Conservation (phyloP, 1,284 basidiomycete species). For the Athelia sp. region DNA sequence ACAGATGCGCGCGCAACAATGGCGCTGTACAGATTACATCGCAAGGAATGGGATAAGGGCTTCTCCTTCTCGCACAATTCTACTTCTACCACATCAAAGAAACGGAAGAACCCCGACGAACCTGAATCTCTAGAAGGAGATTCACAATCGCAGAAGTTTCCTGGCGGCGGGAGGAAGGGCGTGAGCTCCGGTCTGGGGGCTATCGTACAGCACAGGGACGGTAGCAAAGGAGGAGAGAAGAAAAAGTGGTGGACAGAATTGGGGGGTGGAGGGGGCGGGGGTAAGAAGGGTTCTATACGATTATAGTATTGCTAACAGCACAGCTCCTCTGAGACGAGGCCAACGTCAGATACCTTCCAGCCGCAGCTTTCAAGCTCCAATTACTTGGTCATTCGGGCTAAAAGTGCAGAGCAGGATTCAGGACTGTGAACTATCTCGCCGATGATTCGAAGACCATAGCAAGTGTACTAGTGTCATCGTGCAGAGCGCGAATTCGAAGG, state of each 20-base stretch:
- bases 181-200: conserved; percentile 72
- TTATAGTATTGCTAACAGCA: too few relatives aligned
- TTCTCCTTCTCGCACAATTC: conserved; percentile 9
- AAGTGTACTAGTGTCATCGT: too few relatives aligned
- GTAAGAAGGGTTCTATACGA: neutral
- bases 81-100: conserved; percentile 6
- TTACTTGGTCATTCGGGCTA: too few relatives aligned
- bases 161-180: conserved; percentile 59
- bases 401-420: too few relatives aligned
- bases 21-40: conserved; percentile 89
- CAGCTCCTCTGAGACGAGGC: too few relatives aligned
- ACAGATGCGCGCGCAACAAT: conserved; percentile 94
- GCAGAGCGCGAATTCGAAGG: too few relatives aligned
- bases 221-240: conserved; percentile 17
- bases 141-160: conserved; percentile 23
- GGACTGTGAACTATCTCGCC: too few relatives aligned
- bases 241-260: conserved; percentile 47
- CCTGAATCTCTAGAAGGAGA: conserved; percentile 10
- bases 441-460: too few relatives aligned
- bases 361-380: too few relatives aligned
- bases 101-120: conserved; percentile 22
- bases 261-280: conserved; percentile 1
- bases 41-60: conserved; percentile 77
- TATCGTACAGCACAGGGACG: conserved; percentile 33
- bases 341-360: too few relatives aligned